A percentile compares a stretch with the other conserved stretches of the same genome.
phyloP scores from a whole-genome alignment of 78 protist species.

The Diacronema lutheri region DNA sequence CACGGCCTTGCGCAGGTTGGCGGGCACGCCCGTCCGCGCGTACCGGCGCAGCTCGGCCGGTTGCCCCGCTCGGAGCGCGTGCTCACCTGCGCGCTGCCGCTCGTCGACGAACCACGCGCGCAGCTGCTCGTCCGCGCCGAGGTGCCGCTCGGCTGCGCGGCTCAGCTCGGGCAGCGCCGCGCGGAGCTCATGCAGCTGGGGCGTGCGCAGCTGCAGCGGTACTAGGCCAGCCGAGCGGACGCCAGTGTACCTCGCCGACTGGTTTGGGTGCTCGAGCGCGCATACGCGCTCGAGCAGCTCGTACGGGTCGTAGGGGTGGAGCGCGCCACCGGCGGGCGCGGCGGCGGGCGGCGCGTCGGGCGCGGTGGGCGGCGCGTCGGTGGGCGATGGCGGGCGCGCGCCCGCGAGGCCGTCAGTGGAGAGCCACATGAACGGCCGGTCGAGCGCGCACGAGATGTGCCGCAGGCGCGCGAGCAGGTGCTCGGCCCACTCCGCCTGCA shows the following conservation, averaged over 20 bases:
- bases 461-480: not conserved
- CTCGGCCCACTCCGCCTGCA: not conserved
- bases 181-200: not conserved
- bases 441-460: not conserved
- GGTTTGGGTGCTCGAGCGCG: not conserved
- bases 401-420: not conserved
- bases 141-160: not conserved
- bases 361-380: not conserved
- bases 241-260: not conserved
- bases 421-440: not conserved
- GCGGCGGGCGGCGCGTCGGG: not conserved
- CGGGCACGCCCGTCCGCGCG: not conserved
- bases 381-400: not conserved
- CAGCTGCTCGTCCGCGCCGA: conserved; percentile 29
- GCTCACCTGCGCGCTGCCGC: not conserved
- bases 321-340: too few species aligned
- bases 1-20: not conserved
- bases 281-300: not conserved
- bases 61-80: not conserved
- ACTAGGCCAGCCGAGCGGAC: not conserved
- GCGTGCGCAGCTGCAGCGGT: not conserved
- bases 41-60: not conserved
- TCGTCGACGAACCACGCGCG: not conserved
- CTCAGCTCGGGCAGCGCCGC: not conserved
- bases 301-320: not conserved